A percentile compares a stretch with the other conserved stretches of the same genome.
phyloP scores from a whole-genome alignment of 1,284 basidiomycete genomes.

The Moesziomyces parantarcticus region DNA sequence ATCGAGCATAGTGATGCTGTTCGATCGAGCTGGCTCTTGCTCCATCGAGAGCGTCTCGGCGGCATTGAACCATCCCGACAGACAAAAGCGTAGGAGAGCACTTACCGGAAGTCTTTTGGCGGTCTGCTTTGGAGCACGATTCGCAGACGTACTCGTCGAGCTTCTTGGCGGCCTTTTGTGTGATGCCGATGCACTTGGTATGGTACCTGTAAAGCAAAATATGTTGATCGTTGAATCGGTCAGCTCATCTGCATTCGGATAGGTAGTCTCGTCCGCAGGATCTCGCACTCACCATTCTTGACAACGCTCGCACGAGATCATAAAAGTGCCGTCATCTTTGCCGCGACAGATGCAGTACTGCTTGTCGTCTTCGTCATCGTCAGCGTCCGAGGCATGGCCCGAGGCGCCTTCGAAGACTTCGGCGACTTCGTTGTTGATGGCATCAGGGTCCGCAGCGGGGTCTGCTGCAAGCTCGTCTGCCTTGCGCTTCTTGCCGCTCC shows the following conservation, averaged over 20 bases:
- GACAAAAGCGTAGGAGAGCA: too few species aligned
- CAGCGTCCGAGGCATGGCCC: slow-evolving; percentile 13
- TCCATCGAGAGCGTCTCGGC: too few species aligned
- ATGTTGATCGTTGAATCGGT: neutral
- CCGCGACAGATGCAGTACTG: slow-evolving; percentile 63
- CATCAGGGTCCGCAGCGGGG: slow-evolving; percentile 4
- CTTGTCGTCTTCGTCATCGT: slow-evolving; percentile 35
- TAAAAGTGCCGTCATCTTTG: slow-evolving; percentile 62
- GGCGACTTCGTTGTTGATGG: slow-evolving; percentile 20
- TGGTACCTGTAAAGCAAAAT: slow-evolving; percentile 53
- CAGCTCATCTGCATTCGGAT: slow-evolving; percentile 9
- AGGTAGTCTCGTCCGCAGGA: neutral
- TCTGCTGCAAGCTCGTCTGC: slow-evolving; percentile 21
- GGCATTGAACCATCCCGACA: too few species aligned
- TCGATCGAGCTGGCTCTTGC: too few species aligned
- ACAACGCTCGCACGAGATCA: slow-evolving; percentile 63
- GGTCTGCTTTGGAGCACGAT: slow-evolving; percentile 28
- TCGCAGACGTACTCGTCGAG: slow-evolving; percentile 61
- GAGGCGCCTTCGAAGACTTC: slow-evolving; percentile 25
- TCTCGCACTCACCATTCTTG: slow-evolving; percentile 60
- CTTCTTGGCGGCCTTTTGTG: slow-evolving; percentile 55
- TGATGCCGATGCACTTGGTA: slow-evolving; percentile 60
- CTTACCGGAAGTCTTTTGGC: slow-evolving; percentile 36
- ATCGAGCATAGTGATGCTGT: too few species aligned
- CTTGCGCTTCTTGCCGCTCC: slow-evolving; percentile 25